Evolutionary conservation across 2,329 filamentous ascomycete species (phyloP).

Genomic region (Microdochium nivale): DNA sequence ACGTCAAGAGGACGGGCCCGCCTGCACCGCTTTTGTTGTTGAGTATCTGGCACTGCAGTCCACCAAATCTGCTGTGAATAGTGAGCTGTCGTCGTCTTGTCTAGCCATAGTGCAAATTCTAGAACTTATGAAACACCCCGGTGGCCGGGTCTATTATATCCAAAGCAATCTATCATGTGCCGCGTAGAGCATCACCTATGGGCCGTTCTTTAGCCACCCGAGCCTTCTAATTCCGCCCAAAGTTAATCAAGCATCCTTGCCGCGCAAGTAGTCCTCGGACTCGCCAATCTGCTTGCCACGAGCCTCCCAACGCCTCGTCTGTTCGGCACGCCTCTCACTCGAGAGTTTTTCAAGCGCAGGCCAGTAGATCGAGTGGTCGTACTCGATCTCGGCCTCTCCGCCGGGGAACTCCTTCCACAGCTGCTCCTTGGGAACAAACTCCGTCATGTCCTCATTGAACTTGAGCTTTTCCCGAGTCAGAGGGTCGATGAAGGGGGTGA

Average conservation of each 20-base stretch:
- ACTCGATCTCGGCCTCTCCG: constrained; percentile 80
- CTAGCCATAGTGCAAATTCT: too few relatives aligned
- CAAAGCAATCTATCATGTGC: too few relatives aligned
- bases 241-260: constrained; percentile 27
- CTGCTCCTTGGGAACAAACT: constrained; percentile 74
- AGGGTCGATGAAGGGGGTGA: constrained; percentile 94
- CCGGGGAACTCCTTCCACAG: constrained; percentile 68
- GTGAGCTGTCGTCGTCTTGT: too few relatives aligned
- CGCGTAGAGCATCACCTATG: neutral
- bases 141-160: too few relatives aligned
- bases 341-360: constrained; percentile 69
- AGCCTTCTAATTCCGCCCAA: neutral
- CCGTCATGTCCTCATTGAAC: constrained; percentile 86
- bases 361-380: constrained; percentile 87
- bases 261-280: constrained; percentile 78
- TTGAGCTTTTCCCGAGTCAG: constrained; percentile 90
- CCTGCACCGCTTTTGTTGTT: too few relatives aligned
- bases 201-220: neutral
- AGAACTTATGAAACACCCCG: too few relatives aligned
- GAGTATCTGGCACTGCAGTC: too few relatives aligned
- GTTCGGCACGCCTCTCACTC: constrained; percentile 53
- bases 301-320: constrained; percentile 64
- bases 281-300: constrained; percentile 79
- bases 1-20: too few relatives aligned
- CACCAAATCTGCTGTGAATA: too few relatives aligned